These are phyloP conservation scores for Drechslerella dactyloides DNA, from an alignment of 2,329 filamentous ascomycete species.

Conservation along the genomic window DNA sequence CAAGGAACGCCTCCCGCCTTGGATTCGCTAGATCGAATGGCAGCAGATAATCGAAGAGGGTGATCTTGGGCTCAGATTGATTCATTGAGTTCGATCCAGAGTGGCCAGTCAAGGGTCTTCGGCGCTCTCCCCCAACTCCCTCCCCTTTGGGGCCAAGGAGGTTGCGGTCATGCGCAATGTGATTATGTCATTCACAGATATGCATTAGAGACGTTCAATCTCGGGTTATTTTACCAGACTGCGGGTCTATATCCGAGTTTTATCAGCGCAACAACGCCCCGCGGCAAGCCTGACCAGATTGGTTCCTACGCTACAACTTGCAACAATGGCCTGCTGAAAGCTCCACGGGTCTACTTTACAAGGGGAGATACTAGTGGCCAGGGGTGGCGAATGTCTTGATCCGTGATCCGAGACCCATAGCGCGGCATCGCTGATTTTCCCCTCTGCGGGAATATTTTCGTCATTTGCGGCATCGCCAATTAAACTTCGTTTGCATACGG, in stretches of 20 bases:
- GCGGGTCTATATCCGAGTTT: background rate
- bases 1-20: constrained; percentile 6
- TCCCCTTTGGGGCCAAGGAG: background rate
- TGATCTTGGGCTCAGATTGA: background rate
- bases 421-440: background rate
- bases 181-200: constrained; percentile 21
- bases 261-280: background rate
- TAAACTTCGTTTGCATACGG: background rate
- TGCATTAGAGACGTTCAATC: background rate
- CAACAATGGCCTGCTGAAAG: too few relatives aligned
- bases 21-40: background rate
- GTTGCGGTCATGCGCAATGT: background rate
- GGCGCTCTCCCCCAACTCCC: background rate
- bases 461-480: background rate
- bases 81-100: background rate
- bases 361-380: too few relatives aligned
- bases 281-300: background rate
- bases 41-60: background rate
- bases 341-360: too few relatives aligned
- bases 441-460: background rate
- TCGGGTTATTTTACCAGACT: constrained; percentile 6
- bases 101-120: background rate
- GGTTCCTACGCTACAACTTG: background rate
- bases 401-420: too few relatives aligned
- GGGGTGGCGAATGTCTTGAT: too few relatives aligned